Evolutionary conservation across 257 asterid genomes (phyloP).

Genomic region (Solanum medicagineum): DNA sequence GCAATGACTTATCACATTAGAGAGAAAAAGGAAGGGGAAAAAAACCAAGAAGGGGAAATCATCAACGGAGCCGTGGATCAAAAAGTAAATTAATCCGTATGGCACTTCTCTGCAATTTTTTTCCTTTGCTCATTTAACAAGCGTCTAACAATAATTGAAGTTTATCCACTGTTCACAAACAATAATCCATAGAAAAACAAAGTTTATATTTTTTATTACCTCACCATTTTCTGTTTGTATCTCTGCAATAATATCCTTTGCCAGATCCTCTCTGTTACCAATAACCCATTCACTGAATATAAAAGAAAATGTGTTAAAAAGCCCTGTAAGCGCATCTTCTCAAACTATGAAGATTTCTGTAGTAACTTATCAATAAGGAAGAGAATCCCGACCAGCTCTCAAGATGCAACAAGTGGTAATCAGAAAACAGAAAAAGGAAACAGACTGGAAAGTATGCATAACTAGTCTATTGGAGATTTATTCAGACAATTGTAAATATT

Average conservation of each 20-base stretch:
- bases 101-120: background rate
- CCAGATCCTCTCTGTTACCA: constrained; percentile 93
- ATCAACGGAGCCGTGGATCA: background rate
- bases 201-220: constrained; percentile 36
- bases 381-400: background rate
- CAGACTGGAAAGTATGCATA: background rate
- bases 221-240: constrained; percentile 96
- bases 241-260: constrained; percentile 75
- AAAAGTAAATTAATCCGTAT: background rate
- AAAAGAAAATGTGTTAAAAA: background rate
- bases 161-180: background rate
- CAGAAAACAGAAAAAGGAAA: background rate
- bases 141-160: background rate
- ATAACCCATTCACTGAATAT: constrained; percentile 93
- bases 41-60: background rate
- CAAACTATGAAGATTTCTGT: background rate
- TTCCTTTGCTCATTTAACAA: background rate
- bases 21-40: background rate
- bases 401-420: background rate
- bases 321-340: background rate
- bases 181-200: background rate
- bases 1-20: background rate
- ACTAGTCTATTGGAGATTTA: background rate
- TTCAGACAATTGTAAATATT: background rate
- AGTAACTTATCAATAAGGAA: background rate